Conservation (phyloP, 257 asterid genomes). For the Nicotiana benthamiana region DNA sequence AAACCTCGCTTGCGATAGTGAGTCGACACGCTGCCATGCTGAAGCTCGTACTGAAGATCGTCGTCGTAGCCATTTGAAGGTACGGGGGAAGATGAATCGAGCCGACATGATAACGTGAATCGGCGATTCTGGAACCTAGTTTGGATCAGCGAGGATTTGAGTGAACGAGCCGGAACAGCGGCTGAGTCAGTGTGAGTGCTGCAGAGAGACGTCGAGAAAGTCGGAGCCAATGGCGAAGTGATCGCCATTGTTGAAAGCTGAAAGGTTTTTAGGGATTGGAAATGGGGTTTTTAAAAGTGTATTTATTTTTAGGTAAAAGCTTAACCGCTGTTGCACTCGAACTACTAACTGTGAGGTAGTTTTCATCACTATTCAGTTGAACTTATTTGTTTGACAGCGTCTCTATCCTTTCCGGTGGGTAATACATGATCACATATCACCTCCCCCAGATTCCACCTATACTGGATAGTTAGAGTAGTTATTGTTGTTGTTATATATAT, state of each 20-base stretch:
- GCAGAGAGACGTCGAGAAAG: conserved; percentile 33
- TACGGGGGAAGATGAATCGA: conserved; percentile 31
- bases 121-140: conserved; percentile 12
- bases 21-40: conserved; percentile 19
- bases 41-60: conserved; percentile 55
- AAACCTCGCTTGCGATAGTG: conserved; percentile 35
- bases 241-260: conserved; percentile 43
- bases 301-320: not conserved
- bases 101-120: conserved; percentile 22
- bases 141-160: conserved; percentile 14
- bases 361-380: too few relatives aligned
- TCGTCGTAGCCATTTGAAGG: conserved; percentile 24
- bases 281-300: not conserved
- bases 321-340: not conserved
- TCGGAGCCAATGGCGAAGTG: conserved; percentile 59
- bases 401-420: too few relatives aligned
- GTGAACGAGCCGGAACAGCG: conserved; percentile 16
- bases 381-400: too few relatives aligned
- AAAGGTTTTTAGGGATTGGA: conserved; percentile 5
- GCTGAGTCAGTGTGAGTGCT: conserved; percentile 23
- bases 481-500: too few relatives aligned
- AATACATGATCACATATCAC: too few relatives aligned
- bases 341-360: too few relatives aligned
- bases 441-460: too few relatives aligned
- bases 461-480: too few relatives aligned